Base-by-base conservation (phyloP, 2,329 filamentous ascomycete genomes). In the Rosellinia necatrix region DNA sequence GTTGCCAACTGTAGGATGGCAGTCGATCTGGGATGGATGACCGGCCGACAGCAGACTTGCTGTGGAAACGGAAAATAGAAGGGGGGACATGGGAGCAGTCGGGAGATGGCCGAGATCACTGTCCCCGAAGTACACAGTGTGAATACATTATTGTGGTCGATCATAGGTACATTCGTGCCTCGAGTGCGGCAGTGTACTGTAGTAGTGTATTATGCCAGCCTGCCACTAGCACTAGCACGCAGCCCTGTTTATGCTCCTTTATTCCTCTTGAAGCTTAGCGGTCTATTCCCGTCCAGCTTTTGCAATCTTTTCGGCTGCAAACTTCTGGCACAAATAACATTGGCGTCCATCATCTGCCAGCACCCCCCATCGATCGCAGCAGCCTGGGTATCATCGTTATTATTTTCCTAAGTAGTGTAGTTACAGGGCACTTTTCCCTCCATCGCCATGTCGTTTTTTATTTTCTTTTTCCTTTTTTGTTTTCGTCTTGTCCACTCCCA, bases 71-170 rank as follows among this genome's bases (percentile, higher is more conserved):
- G 12, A 17, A 50, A 40, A 47, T 34, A 37, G 42, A 53, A 43
- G 34, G 47, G 3, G 35, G 3, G 35, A 41, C n/a, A n/a, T n/a
- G n/a, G n/a, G 38, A 41, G 13, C 22, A 17, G 12, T 46, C 15
- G 30, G 44, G 32, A 50, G 48, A 37, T 22, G 29, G 15, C 43
- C n/a, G 22, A 37, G 15, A 30, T 1, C 1, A 10, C n/a, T n/a
- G n/a, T n/a, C n/a, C n/a, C n/a, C n/a, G n/a, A 30, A 15, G 49
- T 58, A 58, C 43, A 57, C 55, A 53, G 55, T 57, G 49, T 19
- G 7, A 9, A 29, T 10, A n/a, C n/a, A n/a, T n/a, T n/a, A n/a
- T n/a, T n/a, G n/a, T n/a, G n/a, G n/a, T n/a, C n/a, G n/a, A n/a
- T n/a, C n/a, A n/a, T n/a, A n/a, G n/a, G n/a, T n/a, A n/a, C 10